phyloP scores from a whole-genome alignment of 768 basidiomycete species.

The Calvatia gigantea region DNA sequence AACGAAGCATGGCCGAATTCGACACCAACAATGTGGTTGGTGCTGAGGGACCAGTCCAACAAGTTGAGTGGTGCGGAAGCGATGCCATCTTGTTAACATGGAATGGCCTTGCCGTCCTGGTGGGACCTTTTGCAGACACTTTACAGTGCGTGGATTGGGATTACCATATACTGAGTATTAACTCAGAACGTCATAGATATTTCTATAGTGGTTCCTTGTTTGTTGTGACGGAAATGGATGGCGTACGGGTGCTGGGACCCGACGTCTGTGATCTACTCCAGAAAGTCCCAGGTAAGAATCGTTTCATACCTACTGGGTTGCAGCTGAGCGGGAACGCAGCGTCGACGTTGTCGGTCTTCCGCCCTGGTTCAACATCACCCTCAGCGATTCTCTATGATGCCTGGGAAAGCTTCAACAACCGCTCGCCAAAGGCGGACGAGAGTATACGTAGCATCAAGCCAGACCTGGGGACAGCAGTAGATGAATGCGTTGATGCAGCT shows the following conservation, averaged over 20 bases:
- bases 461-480: slow-evolving; percentile 82
- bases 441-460: slow-evolving; percentile 84
- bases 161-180: neutral
- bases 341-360: slow-evolving; percentile 79
- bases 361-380: slow-evolving; percentile 89
- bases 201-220: slow-evolving; percentile 73
- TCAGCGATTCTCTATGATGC: slow-evolving; percentile 92
- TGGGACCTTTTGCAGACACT: slow-evolving; percentile 90
- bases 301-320: neutral
- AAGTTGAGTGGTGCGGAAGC: slow-evolving; percentile 94
- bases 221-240: slow-evolving; percentile 85
- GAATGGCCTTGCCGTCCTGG: slow-evolving; percentile 71
- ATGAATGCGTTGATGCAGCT: slow-evolving; percentile 92
- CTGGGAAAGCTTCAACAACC: slow-evolving; percentile 79
- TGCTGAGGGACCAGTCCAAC: slow-evolving; percentile 56
- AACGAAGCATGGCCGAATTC: slow-evolving; percentile 84
- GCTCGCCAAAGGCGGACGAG: slow-evolving; percentile 91
- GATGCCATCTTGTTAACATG: slow-evolving; percentile 90
- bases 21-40: slow-evolving; percentile 57
- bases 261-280: slow-evolving; percentile 87
- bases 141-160: slow-evolving; percentile 57
- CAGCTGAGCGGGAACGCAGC: slow-evolving; percentile 35
- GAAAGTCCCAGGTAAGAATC: slow-evolving; percentile 76
- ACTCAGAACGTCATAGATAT: slow-evolving; percentile 47
- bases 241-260: slow-evolving; percentile 78